Evolutionary conservation across 163 green algal species (phyloP).

Genomic region (Chlamydomonas reinhardtii): DNA sequence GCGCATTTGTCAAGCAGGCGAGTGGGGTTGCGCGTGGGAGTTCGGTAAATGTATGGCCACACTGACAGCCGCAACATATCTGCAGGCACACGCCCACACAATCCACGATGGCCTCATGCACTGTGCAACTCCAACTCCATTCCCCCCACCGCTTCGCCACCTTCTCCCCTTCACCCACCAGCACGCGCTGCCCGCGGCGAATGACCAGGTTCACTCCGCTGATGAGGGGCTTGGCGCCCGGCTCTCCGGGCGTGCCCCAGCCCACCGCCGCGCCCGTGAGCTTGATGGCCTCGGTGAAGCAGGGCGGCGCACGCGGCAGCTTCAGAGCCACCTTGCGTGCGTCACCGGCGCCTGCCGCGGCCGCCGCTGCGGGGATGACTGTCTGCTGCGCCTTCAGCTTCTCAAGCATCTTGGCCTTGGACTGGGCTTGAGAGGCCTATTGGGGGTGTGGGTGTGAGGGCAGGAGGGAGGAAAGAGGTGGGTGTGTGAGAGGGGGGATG

Average conservation of each 20-base stretch:
- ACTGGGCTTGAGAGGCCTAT: slow-evolving; percentile 70
- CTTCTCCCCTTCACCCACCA: slow-evolving; percentile 59
- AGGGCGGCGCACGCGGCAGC: slow-evolving; percentile 73
- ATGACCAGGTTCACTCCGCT: slow-evolving; percentile 64
- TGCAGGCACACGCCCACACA: too few relatives aligned
- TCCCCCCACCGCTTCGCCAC: too few relatives aligned
- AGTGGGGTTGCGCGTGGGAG: too few relatives aligned
- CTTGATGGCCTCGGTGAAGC: slow-evolving; percentile 70
- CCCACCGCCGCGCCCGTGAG: slow-evolving; percentile 66
- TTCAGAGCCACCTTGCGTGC: slow-evolving; percentile 69
- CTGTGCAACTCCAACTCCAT: too few relatives aligned
- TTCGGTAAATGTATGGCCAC: too few relatives aligned
- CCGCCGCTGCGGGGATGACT: slow-evolving; percentile 53
- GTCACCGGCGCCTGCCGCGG: slow-evolving; percentile 65
- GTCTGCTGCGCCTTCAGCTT: slow-evolving; percentile 72
- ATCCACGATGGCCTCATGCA: too few relatives aligned
- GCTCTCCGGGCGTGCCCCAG: slow-evolving; percentile 53
- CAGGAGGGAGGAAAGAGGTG: not conserved
- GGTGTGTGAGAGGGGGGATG: not conserved
- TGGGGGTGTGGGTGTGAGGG: not conserved
- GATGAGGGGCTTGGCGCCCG: slow-evolving; percentile 56
- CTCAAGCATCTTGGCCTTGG: slow-evolving; percentile 70
- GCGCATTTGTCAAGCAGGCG: too few relatives aligned
- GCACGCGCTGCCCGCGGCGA: slow-evolving; percentile 74
- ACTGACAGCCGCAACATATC: too few relatives aligned